Evolutionary conservation across 148 eudicot species (phyloP).

Genomic region (Diospyros lotus): DNA sequence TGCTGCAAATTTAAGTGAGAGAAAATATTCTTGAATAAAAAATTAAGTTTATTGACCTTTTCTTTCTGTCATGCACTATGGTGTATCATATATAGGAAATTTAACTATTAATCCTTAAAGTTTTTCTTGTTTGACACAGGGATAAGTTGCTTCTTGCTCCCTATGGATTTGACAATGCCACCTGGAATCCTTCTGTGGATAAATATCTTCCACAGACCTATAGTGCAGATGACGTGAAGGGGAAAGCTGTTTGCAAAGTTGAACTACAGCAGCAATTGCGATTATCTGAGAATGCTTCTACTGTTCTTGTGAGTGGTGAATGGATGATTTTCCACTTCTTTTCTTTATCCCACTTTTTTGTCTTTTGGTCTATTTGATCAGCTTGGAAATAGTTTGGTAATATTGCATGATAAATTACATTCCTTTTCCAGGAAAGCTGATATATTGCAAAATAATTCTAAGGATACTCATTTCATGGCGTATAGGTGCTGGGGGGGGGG

Average conservation of each 20-base stretch:
- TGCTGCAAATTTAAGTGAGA: background rate
- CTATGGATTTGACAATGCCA: conserved; percentile 40
- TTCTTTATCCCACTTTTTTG: background rate
- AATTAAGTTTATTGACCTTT: background rate
- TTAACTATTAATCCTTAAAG: background rate
- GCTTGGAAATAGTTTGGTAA: conserved; percentile 1
- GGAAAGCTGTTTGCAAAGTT: conserved; percentile 53
- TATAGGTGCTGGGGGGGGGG: background rate
- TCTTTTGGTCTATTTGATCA: conserved; percentile 7
- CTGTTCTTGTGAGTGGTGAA: conserved; percentile 41
- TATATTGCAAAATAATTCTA: background rate
- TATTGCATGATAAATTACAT: background rate
- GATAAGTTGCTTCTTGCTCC: conserved; percentile 57
- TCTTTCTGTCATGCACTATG: background rate
- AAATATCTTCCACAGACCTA: conserved; percentile 42
- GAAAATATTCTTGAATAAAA: background rate
- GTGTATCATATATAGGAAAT: background rate
- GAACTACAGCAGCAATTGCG: conserved; percentile 39
- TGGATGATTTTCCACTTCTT: background rate
- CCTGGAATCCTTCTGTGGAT: conserved; percentile 64
- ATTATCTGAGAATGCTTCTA: conserved; percentile 34
- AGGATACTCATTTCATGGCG: background rate
- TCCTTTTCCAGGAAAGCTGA: background rate
- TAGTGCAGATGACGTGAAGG: conserved; percentile 44
- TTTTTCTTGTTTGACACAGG: conserved; percentile 28